Percentiles rank a stretch among this genome's conserved stretches.
Evolutionary conservation across 2,329 filamentous ascomycete genomes (phyloP).

Genomic region (Alternaria brassicicola): DNA sequence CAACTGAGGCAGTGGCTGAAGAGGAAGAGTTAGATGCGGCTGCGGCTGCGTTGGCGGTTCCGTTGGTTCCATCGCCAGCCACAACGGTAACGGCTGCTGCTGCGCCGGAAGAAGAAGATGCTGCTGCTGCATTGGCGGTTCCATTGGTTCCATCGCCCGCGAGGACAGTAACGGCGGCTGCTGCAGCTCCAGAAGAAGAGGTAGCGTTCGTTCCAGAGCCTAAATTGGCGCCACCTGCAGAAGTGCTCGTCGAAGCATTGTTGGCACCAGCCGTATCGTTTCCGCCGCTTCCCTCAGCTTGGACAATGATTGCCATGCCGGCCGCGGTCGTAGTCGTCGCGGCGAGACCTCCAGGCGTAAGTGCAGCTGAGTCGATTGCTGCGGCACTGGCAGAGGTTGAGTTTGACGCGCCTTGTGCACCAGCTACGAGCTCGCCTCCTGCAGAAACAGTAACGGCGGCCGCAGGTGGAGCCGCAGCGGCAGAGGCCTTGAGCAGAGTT

Average conservation of each 20-base stretch:
- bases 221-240: slow-evolving; percentile 16
- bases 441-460: slow-evolving; percentile 22
- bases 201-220: slow-evolving; percentile 4
- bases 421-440: slow-evolving; percentile 18
- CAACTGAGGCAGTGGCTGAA: slow-evolving; percentile 9
- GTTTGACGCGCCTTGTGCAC: slow-evolving; percentile 13
- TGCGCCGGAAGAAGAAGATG: slow-evolving; percentile 15
- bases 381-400: slow-evolving; percentile 14
- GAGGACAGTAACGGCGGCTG: slow-evolving; percentile 19
- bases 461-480: not conserved
- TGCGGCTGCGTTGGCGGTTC: slow-evolving; percentile 20
- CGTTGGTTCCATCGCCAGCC: slow-evolving; percentile 16
- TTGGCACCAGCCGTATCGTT: slow-evolving; percentile 6
- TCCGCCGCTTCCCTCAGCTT: slow-evolving; percentile 14
- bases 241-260: not conserved
- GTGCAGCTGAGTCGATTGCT: slow-evolving; percentile 27
- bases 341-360: slow-evolving; percentile 29
- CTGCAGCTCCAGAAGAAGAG: not conserved
- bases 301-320: slow-evolving; percentile 25
- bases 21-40: slow-evolving; percentile 21
- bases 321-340: slow-evolving; percentile 27
- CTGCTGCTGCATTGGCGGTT: slow-evolving; percentile 22
- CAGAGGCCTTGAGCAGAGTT: not conserved
- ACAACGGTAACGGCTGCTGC: slow-evolving; percentile 9
- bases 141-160: slow-evolving; percentile 20